Evolutionary conservation across 805 yeast species (phyloP).

Genomic region (Cyberlindnera japonica): DNA sequence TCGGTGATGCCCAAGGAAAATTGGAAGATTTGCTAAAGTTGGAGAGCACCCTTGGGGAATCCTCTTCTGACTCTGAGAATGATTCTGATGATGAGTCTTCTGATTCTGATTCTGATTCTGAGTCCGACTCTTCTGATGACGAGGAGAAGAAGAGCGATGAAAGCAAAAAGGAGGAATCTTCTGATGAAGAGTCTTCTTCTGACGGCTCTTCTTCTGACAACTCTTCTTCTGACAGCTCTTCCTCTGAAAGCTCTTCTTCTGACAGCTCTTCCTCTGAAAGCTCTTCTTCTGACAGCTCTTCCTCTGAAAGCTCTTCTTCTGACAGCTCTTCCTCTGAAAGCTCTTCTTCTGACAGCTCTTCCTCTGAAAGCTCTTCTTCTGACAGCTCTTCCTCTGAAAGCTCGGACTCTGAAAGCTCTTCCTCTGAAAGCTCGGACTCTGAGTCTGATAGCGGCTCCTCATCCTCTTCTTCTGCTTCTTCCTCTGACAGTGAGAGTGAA

Average conservation of each 20-base stretch:
- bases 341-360: constrained; percentile 17
- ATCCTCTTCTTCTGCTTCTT: constrained; percentile 15
- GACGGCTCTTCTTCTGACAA: constrained; percentile 13
- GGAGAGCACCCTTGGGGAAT: background rate
- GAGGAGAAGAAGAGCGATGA: constrained; percentile 1
- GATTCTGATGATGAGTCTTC: constrained; percentile 3
- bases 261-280: constrained; percentile 15
- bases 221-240: background rate
- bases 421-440: constrained; percentile 24
- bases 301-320: constrained; percentile 13
- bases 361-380: constrained; percentile 10
- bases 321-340: constrained; percentile 23
- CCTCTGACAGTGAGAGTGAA: constrained; percentile 9
- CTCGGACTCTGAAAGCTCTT: constrained; percentile 9
- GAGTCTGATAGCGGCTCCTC: constrained; percentile 20
- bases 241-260: constrained; percentile 3
- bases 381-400: constrained; percentile 6
- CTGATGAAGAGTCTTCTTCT: constrained; percentile 27
- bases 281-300: constrained; percentile 19
- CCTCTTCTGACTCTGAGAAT: constrained; percentile 14
- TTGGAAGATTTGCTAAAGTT: constrained; percentile 17
- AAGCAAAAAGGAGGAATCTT: constrained; percentile 3
- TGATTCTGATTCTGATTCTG: constrained; percentile 6
- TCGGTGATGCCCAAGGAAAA: constrained; percentile 13
- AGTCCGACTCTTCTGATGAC: constrained; percentile 1